These are phyloP conservation scores for Rhynchosporium graminicola DNA, from an alignment of 2,329 filamentous ascomycete genomes.

Conservation along the genomic window DNA sequence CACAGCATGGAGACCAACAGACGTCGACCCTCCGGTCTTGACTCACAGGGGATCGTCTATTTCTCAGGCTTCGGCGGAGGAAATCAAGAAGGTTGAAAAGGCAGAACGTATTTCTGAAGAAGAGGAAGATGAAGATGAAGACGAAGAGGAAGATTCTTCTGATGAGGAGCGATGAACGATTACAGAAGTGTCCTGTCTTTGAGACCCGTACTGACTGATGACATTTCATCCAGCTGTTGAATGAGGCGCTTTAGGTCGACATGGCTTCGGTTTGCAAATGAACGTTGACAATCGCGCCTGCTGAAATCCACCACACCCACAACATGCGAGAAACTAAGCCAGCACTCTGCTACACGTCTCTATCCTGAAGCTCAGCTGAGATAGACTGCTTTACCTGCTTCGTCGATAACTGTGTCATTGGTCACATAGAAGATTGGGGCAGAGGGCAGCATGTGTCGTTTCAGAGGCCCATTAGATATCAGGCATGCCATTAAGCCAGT, in stretches of 20 bases:
- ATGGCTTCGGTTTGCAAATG: background rate
- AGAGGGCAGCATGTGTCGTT: too few relatives aligned
- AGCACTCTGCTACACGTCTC: background rate
- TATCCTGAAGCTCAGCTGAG: too few relatives aligned
- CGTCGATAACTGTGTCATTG: too few relatives aligned
- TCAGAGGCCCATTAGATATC: too few relatives aligned
- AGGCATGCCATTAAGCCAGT: too few relatives aligned
- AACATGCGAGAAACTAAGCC: background rate
- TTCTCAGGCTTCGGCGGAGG: conserved; percentile 31
- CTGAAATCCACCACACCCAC: background rate
- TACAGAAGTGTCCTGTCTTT: background rate
- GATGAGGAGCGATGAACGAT: conserved; percentile 21
- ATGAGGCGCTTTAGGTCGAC: background rate
- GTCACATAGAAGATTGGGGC: too few relatives aligned
- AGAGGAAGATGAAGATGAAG: conserved; percentile 32
- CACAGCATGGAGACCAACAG: conserved; percentile 37
- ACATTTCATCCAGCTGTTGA: background rate
- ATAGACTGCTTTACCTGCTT: too few relatives aligned
- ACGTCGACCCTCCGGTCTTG: conserved; percentile 25
- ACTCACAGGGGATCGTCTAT: conserved; percentile 33
- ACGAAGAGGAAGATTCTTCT: conserved; percentile 19
- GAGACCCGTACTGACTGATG: conserved; percentile 5
- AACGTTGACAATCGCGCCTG: background rate
- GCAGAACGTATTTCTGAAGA: conserved; percentile 38
- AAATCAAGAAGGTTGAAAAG: conserved; percentile 37